Evolutionary conservation across 2,329 filamentous ascomycete genomes (phyloP), one percentile per base, ranked within the genome.

Genomic region (Talaromyces sp.): DNA sequence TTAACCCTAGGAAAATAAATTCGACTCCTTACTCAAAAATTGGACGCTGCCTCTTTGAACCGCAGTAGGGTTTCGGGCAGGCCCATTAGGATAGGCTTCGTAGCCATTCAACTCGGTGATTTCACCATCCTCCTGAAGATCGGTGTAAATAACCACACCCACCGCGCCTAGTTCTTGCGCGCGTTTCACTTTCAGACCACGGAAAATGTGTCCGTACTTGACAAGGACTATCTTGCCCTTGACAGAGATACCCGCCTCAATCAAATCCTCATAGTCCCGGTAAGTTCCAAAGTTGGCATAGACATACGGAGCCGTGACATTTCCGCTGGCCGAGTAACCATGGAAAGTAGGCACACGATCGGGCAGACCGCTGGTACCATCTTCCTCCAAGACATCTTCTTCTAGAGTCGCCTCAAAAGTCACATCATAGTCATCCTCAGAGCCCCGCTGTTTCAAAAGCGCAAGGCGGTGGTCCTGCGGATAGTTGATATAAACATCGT

Each of bases 251-350:
- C 91, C 91, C 41, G 90, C 88, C 43, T 85, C 82, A 50, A 88
- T 70, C 14, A 97, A 81, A 64, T 96, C 91, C 67, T 94, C 88
- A 65, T 88, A 97, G 71, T 97, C 93, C 64, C 83, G 78, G 70
- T 88, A 95, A 0, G 90, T 94, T 57, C 92, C 93, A 69, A 94
- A 96, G 75, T 97, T 97, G 72, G 90, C 91, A 69, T 88, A 97
- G 32, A 96, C 90, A 65, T 90, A 94, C 14, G 86, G 84, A 2
- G 86, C 91, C 0, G 93, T 97, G 54, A 95, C 93, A 72, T 97
- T 96, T 29, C 93, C 93, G 62, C 82, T 92, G 4, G 92, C 92
- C 3, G 91, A 96, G 74, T 97, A 97, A 57, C 93, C 94, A 70
- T 97, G 93, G 78, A 97, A 97, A 0, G 89, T 93, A 1, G 93